Conservation (phyloP, 139 green algal species). For the Micractinium conductrix region DNA sequence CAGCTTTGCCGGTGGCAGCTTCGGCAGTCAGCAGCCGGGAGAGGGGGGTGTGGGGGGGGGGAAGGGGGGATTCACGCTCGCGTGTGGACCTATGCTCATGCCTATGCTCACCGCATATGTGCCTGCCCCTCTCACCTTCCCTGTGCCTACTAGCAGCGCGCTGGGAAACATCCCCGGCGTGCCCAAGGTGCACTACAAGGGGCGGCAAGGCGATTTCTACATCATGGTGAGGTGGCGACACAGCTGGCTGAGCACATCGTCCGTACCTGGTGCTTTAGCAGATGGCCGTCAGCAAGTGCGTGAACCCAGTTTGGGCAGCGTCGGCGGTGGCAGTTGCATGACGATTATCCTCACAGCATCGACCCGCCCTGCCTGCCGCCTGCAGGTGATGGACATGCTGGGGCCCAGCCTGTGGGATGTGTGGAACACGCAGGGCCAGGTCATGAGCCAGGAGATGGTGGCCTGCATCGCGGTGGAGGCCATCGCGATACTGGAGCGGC, state of each 20-base stretch:
- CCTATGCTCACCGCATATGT: neutral
- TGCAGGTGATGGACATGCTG: slow-evolving; percentile 98
- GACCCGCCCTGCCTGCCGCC: neutral
- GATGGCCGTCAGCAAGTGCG: neutral
- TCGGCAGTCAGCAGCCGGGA: no score
- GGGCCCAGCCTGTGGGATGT: slow-evolving; percentile 98
- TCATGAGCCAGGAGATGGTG: slow-evolving; percentile 99
- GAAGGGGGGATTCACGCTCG: no score
- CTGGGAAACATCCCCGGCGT: slow-evolving; percentile 86
- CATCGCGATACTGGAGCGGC: slow-evolving; percentile 96
- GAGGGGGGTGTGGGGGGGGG: no score
- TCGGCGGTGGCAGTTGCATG: no score
- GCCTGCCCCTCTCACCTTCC: slow-evolving; percentile 1
- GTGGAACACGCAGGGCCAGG: slow-evolving; percentile 94
- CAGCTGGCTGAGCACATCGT: neutral
- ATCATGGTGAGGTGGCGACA: slow-evolving; percentile 85
- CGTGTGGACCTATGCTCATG: no score
- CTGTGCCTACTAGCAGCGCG: slow-evolving; percentile 53
- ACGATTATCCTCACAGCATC: no score
- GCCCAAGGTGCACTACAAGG: slow-evolving; percentile 98
- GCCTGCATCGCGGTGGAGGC: slow-evolving; percentile 98
- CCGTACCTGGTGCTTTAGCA: neutral
- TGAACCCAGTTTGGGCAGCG: no score
- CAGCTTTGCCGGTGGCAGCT: neutral
- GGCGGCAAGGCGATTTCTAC: slow-evolving; percentile 97